Base-by-base conservation (phyloP, 331 rosid species). In the Acacia pycnantha region DNA sequence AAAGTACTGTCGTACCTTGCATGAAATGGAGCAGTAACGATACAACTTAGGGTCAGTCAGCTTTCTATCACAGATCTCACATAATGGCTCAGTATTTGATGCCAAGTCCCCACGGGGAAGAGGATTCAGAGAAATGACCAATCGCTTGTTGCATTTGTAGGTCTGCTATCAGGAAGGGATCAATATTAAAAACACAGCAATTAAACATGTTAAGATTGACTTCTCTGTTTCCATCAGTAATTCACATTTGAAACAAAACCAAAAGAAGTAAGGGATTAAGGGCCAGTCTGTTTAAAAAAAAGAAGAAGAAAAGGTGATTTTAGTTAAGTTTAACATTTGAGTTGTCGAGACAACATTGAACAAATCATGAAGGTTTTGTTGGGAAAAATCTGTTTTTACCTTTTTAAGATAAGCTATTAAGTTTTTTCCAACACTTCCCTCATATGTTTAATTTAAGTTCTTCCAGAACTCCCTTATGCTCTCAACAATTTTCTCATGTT, bases 1-100 rank as follows among this genome's bases (percentile, higher is more conserved):
- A 61, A 81, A 81, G 33, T 62, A 29, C 6, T 21, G 46, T 73
- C 40, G 70, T 48, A 84, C 93, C 93, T 84, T 90, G 89, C 93
- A 90, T 41, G 88, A 47, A 80, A 90, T 84, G 61, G 90, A 86
- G 77, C 93, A 90, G 47, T 84, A 86, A 19, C 70, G 77, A 51
- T 80, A 83, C 46, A 21, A 5, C 18, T 67, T 22, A 11, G 91
- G 87, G 21, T 76, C 82, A 43, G 16, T 65, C 86, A 84, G 53
- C 81, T 68, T 88, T 58, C 81, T 78, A 3, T 40, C 70, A 78
- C 87, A 85, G 21, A 7, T 77, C 59, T 67, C 79, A 85, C 91
- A 90, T 56, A 84, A 54, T 76, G 73, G 35, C 51, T 54, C 84
- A 50, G 12, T 61, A 41, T 69, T 82, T 54, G 41, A 70, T 48